These are phyloP conservation scores for Hymenotorrendiella dingleyae DNA, from an alignment of 2,329 filamentous ascomycete species.

Conservation along the genomic window DNA sequence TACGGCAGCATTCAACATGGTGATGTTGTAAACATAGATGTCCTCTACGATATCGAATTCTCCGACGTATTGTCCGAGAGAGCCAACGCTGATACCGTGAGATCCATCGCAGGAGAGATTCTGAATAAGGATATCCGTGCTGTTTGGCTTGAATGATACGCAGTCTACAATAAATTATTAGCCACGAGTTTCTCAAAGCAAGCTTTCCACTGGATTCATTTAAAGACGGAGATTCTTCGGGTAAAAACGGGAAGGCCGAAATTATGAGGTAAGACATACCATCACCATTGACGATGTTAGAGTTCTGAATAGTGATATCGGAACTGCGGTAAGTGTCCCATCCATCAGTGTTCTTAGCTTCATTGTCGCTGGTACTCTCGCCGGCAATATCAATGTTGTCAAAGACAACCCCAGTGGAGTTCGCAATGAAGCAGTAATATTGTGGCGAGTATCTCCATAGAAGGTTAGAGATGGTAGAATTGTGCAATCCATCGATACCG, in stretches of 20 bases:
- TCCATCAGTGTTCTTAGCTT: constrained; percentile 61
- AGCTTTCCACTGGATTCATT: too few relatives aligned
- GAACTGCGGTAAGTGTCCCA: constrained; percentile 58
- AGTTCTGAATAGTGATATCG: constrained; percentile 62
- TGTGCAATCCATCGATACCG: constrained; percentile 49
- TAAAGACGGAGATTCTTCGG: too few relatives aligned
- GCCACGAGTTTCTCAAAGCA: too few relatives aligned
- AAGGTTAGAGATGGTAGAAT: constrained; percentile 52
- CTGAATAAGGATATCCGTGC: constrained; percentile 62
- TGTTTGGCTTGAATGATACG: constrained; percentile 70
- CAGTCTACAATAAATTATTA: constrained; percentile 43
- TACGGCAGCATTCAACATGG: constrained; percentile 47
- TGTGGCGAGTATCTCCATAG: constrained; percentile 52
- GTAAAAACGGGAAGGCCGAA: neutral
- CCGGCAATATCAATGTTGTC: constrained; percentile 56
- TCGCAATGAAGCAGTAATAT: constrained; percentile 61
- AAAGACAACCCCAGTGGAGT: constrained; percentile 58
- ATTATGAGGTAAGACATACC: constrained; percentile 26
- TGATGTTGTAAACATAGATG: constrained; percentile 57
- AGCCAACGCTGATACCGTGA: constrained; percentile 69
- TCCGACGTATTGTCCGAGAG: constrained; percentile 56
- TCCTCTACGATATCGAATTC: constrained; percentile 64
- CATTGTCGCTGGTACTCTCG: constrained; percentile 43
- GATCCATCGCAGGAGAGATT: constrained; percentile 63
- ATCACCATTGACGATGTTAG: constrained; percentile 57